Evolutionary conservation across 2,329 filamentous ascomycete species (phyloP), one percentile per base, ranked within the genome.

Genomic region (Metarhizium guizhouense): DNA sequence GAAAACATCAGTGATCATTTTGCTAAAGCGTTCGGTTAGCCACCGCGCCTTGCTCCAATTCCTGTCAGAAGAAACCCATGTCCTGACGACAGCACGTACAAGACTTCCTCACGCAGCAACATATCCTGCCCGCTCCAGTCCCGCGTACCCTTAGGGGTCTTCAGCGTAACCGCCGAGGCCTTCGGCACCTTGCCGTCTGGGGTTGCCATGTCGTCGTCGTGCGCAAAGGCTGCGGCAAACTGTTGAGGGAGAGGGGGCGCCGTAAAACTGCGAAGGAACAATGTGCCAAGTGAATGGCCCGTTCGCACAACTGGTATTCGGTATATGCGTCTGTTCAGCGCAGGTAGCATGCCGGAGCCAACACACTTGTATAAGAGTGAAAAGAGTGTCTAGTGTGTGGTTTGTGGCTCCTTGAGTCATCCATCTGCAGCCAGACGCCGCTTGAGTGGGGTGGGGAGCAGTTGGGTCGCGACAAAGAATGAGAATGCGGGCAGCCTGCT

Each of bases 111-210:
- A 64, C 88, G 84, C 66, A 93, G 84, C 66, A 90, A 81, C 78
- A 91, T 88, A 68, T 91, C 86, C 71, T 81, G 81, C 63, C 86
- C 87, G 67, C 84, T 80, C 87, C 86, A 95, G 71, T 95, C 91
- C 69, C 90, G 88, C 61, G 90, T 95, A 63, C 91, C 90, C 80
- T 95, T 95, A 59, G 90, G 89, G 67, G 87, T 89, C 79, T 95
- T 95, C 69, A 95, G 80, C 72, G 60, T 56, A 32, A 60, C 56
- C 36, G 51, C 56, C n/a, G 58, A 55, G 34, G 54, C 54, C 85
- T 83, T 72, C 87, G 85, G 54, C 42, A 57, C 52, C 54, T 61
- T 62, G 52, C 48, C 56, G 49, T 61, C 60, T 42, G 72, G 67
- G 53, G 54, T 52, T 38, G 71, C 65, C 70, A 72, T 74, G 43